These are phyloP conservation scores for Elsinoe arachidis DNA, from an alignment of 2,329 filamentous ascomycete genomes.

Conservation along the genomic window DNA sequence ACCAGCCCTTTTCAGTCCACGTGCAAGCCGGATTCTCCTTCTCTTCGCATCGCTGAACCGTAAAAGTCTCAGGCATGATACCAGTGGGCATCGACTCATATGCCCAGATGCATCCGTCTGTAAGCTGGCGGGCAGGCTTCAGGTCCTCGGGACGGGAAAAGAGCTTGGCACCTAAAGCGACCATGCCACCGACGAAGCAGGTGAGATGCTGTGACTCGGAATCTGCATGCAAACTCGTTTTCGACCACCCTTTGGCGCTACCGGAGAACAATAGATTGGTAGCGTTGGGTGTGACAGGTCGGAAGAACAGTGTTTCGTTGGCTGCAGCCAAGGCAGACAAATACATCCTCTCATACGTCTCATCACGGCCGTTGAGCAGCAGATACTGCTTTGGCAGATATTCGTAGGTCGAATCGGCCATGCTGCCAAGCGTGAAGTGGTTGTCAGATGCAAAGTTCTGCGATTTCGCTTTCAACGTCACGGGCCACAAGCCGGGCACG, in stretches of 20 bases:
- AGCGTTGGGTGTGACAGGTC: slow-evolving; percentile 36
- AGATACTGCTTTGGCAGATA: slow-evolving; percentile 26
- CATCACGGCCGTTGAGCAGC: slow-evolving; percentile 22
- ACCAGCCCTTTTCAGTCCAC: slow-evolving; percentile 40
- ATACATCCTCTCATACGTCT: slow-evolving; percentile 40
- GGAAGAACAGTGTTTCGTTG: slow-evolving; percentile 38
- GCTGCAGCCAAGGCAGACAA: slow-evolving; percentile 39
- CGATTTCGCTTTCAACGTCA: slow-evolving; percentile 40
- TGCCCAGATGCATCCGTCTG: slow-evolving; percentile 55
- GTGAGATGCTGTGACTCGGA: slow-evolving; percentile 51
- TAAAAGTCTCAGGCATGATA: slow-evolving; percentile 54
- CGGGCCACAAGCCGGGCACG: slow-evolving; percentile 56
- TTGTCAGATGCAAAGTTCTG: slow-evolving; percentile 25
- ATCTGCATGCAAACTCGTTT: slow-evolving; percentile 22
- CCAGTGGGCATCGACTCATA: slow-evolving; percentile 50
- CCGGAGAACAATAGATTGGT: slow-evolving; percentile 43
- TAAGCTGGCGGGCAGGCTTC: slow-evolving; percentile 48
- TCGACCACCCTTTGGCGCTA: slow-evolving; percentile 28
- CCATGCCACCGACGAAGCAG: slow-evolving; percentile 65
- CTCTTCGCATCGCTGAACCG: slow-evolving; percentile 40
- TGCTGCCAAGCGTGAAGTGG: slow-evolving; percentile 26
- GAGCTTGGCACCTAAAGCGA: slow-evolving; percentile 57
- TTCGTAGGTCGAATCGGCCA: slow-evolving; percentile 29
- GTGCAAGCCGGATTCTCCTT: slow-evolving; percentile 24
- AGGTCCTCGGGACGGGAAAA: slow-evolving; percentile 48